Base-by-base conservation (phyloP, 2,329 filamentous ascomycete genomes). In the Colletotrichum horii region DNA sequence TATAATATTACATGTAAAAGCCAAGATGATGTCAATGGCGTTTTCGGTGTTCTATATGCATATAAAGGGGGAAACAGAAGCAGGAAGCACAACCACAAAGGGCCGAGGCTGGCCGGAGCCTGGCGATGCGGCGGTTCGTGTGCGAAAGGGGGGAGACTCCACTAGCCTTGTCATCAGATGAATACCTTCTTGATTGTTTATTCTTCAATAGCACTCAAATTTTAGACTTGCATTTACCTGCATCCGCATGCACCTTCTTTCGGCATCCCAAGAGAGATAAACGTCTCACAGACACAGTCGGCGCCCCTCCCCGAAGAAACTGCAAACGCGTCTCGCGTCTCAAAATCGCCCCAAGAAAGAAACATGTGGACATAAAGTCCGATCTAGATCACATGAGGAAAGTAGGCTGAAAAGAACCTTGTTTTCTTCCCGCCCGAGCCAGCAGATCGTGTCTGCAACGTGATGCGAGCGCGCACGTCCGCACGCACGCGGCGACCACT, bases 91-190 rank as follows among this genome's bases (percentile, higher is more conserved):
- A 32, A 68, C 66, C 34, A 43, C 32, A 74, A 32, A 32, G 65
- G 74, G 74, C 64, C 70, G 74, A 76, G 65, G 74, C 74, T 69
- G 74, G 74, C 74, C 74, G 70, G 70, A 74, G 70, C 74, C 70
- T 43, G 30, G 38, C 43, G 65, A 34, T 56, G 28, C n/a, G 16
- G 65, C 26, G 34, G 32, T n/a, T 28, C 11, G 26, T 30, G 26
- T n/a, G 58, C 26, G 19, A 15, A 30, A n/a, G 19, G 15, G 58
- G 32, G 26, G 9, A 62, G 4, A 62, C 3, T 64, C 6, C 19
- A 48, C 8, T 48, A 48, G 43, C 43, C 19, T 14, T 48, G n/a
- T 22, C 22, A 48, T 22, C 43, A 12, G 43, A 11, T 14, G 43
- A 52, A 52, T 52, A 52, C n/a, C n/a, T 52, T 52, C 43, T 14